Evolutionary conservation across 306 rosid species (phyloP), one percentile per base, ranked within the genome.

Genomic region (Cucumis cinereus): DNA sequence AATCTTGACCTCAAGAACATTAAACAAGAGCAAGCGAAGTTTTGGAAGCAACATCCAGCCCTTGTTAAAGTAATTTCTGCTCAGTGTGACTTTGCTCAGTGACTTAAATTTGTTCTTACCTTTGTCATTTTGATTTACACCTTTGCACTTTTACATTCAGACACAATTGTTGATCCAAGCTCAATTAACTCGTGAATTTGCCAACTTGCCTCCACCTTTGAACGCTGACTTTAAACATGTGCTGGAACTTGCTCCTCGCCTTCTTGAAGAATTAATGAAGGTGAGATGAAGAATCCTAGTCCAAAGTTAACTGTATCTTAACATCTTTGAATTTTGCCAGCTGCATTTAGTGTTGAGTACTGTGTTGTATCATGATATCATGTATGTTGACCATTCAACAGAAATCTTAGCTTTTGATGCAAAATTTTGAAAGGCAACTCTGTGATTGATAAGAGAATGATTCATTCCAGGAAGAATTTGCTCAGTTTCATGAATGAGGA

Each of bases 191-290:
- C 98, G 93, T 50, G 92, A 92, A 77, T 78, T 84, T 83, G 83
- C 87, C 59, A 77, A 88, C 33, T 74, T 92, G 83, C 87, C 96
- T 73, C 93, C 98, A 74, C 86, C 96, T 30, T 69, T 95, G 87
- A 81, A 89, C 60, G 87, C 87, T 62, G 97, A 92, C 90, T 90
- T 92, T 83, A 92, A 84, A 82, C 87, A 82, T 77, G 92, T 92
- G 77, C 83, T 95, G 81, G 99, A 95, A 79, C 89, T 92, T 50
- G 96, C 97, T 56, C 98, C 99, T 66, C 96, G 97, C 58, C 96
- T 95, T 70, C 98, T 95, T 81, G 99, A 95, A 88, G 99, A 95
- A 84, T 83, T 92, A 83, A 86, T 95, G 99, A 95, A 92, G 99
- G 99, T 92, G 83, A 36, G 68, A 35, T 50, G 47, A 49, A 50